Conservation (phyloP, 2,329 filamentous ascomycete genomes). For the Cryphonectria naterciae region DNA sequence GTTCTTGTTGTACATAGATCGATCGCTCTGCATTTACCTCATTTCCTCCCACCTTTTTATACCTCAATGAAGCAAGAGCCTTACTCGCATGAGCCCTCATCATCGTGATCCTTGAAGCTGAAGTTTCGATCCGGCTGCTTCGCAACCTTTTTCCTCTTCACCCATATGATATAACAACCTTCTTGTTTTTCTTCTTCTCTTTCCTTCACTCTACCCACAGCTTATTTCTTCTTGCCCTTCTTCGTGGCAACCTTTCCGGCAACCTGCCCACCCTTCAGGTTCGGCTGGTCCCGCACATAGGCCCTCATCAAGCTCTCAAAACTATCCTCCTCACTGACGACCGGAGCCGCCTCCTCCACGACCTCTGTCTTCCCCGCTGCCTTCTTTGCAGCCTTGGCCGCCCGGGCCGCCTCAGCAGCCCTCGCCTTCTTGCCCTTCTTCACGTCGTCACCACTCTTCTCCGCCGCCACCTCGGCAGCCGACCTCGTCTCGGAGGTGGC, state of each 20-base stretch:
- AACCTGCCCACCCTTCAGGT: slow-evolving; percentile 42
- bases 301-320: slow-evolving; percentile 57
- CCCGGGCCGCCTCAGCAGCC: slow-evolving; percentile 26
- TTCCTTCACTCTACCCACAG: not conserved
- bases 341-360: slow-evolving; percentile 30
- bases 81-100: slow-evolving; percentile 31
- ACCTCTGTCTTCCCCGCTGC: slow-evolving; percentile 33
- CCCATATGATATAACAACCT: not conserved
- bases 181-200: too few relatives aligned
- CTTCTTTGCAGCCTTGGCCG: slow-evolving; percentile 18
- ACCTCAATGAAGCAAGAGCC: slow-evolving; percentile 26
- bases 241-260: slow-evolving; percentile 24
- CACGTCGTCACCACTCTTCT: slow-evolving; percentile 33
- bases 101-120: not conserved
- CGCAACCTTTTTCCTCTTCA: not conserved
- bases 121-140: not conserved
- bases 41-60: slow-evolving; percentile 42
- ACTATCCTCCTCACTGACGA: slow-evolving; percentile 37
- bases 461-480: slow-evolving; percentile 28
- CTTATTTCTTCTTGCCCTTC: slow-evolving; percentile 28
- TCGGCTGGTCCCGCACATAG: slow-evolving; percentile 48
- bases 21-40: slow-evolving; percentile 45
- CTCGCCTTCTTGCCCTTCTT: slow-evolving; percentile 33
- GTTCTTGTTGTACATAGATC: slow-evolving; percentile 30
- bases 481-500: slow-evolving; percentile 35